Percentiles rank a stretch among this genome's conserved stretches.
Conservation (phyloP, 495 filamentous ascomycete genomes). For the Xylaria curta region DNA sequence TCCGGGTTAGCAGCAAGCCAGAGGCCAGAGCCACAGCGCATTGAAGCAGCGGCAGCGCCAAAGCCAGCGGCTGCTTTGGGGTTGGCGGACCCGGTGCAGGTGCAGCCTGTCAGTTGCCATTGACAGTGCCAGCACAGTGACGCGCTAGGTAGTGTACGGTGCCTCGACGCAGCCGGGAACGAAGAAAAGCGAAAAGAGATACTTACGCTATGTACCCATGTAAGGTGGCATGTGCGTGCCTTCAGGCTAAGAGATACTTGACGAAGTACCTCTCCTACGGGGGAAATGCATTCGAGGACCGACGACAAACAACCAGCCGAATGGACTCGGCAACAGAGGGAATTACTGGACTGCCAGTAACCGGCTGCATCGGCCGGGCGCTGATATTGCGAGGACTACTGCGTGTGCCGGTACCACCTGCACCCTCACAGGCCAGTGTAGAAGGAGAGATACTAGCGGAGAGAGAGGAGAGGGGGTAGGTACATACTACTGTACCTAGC, state of each 20-base stretch:
- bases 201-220: conserved; percentile 19
- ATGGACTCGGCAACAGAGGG: conserved; percentile 2
- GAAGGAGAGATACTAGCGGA: not conserved
- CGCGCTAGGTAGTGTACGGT: not conserved
- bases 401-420: conserved; percentile 13
- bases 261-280: conserved; percentile 21
- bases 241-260: conserved; percentile 20
- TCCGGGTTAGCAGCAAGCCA: conserved; percentile 1
- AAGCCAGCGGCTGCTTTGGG: conserved; percentile 19
- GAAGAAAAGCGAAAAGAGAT: conserved; percentile 5
- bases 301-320: conserved; percentile 11
- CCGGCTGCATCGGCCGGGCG: conserved; percentile 14
- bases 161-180: not conserved
- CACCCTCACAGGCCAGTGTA: conserved; percentile 1
- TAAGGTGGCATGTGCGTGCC: conserved; percentile 22
- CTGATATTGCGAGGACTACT: conserved; percentile 8
- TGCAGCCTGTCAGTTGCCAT: conserved; percentile 4
- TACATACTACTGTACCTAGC: not conserved
- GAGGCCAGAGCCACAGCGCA: conserved; percentile 11
- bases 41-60: conserved; percentile 9
- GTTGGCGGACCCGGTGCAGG: conserved; percentile 6
- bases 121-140: conserved; percentile 17
- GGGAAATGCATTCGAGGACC: conserved; percentile 7
- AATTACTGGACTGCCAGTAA: conserved; percentile 26
- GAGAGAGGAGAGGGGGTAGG: not conserved